A percentile compares a stretch with the other conserved stretches of the same genome.
Conservation (phyloP, 2,329 filamentous ascomycete species). For the Ophiostoma ulmi region DNA sequence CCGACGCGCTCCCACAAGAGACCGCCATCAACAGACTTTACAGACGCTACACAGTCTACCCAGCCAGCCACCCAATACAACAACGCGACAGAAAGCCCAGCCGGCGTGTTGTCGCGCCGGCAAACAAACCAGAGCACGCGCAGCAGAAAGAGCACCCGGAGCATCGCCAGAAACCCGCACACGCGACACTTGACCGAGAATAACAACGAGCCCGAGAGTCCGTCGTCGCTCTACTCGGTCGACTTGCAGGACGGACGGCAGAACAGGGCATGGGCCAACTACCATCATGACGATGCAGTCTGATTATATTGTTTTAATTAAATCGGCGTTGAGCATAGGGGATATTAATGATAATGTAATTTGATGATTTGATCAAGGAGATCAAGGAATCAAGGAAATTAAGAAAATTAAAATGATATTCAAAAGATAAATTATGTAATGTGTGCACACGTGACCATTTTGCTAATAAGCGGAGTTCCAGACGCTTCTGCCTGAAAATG, state of each 20-base stretch:
- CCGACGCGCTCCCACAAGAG: constrained; percentile 23
- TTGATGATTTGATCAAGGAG: not conserved
- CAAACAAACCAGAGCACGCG: not conserved
- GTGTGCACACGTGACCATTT: not conserved
- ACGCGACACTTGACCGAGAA: not conserved
- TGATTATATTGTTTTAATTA: not conserved
- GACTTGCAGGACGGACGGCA: constrained; percentile 11
- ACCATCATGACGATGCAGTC: not conserved
- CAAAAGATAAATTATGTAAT: not conserved
- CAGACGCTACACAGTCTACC: not conserved
- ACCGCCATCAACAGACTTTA: not conserved
- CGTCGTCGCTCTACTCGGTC: constrained; percentile 19
- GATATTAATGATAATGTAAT: not conserved
- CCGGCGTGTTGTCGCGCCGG: not conserved
- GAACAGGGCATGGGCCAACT: not conserved
- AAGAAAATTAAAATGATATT: too few species aligned
- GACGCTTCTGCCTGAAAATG: constrained; percentile 1
- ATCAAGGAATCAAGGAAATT: not conserved
- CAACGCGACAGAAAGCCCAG: not conserved
- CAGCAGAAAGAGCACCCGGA: not conserved
- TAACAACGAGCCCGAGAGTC: not conserved
- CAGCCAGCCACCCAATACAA: not conserved
- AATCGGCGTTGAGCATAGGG: not conserved
- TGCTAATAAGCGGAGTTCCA: not conserved
- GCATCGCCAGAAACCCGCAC: constrained; percentile 6